Evolutionary conservation across 768 basidiomycete species (phyloP), one percentile per base, ranked within the genome.

Genomic region (Tephrocybe sp.): DNA sequence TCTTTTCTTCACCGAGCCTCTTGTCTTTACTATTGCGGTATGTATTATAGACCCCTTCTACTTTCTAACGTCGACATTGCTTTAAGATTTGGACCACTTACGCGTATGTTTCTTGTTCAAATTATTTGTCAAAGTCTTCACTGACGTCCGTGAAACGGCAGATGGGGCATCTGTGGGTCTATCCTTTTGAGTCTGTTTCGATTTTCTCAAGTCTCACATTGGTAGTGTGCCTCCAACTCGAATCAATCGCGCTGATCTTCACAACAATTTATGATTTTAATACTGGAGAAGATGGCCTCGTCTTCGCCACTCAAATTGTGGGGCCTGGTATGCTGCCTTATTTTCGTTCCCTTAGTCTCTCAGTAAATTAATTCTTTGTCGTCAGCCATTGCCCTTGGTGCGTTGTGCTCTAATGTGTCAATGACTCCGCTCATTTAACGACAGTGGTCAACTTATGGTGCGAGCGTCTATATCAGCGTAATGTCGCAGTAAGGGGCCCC

Each of bases 51-150:
- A 16, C 7, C n/a, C 2, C 8, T n/a, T n/a, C 7, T 6, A 3
- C 5, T 30, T 30, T 2, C 9, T 19, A 28, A 42, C 13, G 27
- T 18, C 16, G 9, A 30, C n/a, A 11, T n/a, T 30, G 11, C 18
- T 30, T 9, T 44, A 30, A 44, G 42, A 44, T 44, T 8, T 44
- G 42, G 42, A 44, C 31, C 13, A 44, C 42, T 18, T 44, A 44
- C 19, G 42, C 42, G 42, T 44, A 44, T 4, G 24, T 21, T 18
- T 44, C 30, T 19, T 40, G 15, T 9, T 44, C 26, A 41, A 5
- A 6, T 19, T 19, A 18, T n/a, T n/a, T n/a, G n/a, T n/a, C n/a
- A n/a, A n/a, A 19, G 5, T 11, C 28, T 28, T 44, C 42, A 27
- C 31, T 21, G 12, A 13, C 4, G 22, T 26, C 11, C 19, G 6